Base-by-base conservation (phyloP, 345 rosid species). In the Eucalyptus leucophloia region DNA sequence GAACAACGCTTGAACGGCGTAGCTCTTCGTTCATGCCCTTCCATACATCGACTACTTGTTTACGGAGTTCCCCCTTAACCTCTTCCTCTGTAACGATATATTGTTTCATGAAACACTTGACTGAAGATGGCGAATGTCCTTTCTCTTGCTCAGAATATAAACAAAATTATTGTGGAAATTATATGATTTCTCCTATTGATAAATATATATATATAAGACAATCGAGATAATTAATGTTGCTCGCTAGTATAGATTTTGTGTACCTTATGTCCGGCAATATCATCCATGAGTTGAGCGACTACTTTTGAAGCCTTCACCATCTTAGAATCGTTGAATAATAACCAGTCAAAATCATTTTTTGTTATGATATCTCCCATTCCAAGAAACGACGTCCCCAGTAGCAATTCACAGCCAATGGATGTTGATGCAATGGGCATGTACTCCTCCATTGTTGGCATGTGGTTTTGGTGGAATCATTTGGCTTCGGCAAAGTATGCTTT, bases 21-120 rank as follows among this genome's bases (percentile, higher is more conserved):
- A 72, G 32, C n/a, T 53, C 92, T 7, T 90, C 88, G 7, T 93
- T 93, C 18, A 91, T 51, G 45, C 54, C 89, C n/a, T 92, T 91
- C 92, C 93, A 92, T 7, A 53, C 91, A 60, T 87, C 62, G 0
- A 11, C 65, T 1, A 92, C 49, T 32, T 30, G 88, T 47, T 83
- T 87, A 34, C 44, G 56, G 3, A 93, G 40, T 19, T 88, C 92
- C 7, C 60, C 32, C 4, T 32, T 21, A 1, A 92, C 88, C 42
- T 88, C 86, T 89, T 90, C 51, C 34, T 88, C 89, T 8, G 62
- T 12, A 24, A 56, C 90, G 3, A 30, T 34, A 23, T 90, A 28
- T 53, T 86, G 53, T 21, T 86, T 86, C 87, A 86, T 88, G 56
- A 72, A 90, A 56, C 91, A 88, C 72, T 88, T 54, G 18, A 90